These are phyloP conservation scores for Alternaria consortialis DNA, from an alignment of 2,329 filamentous ascomycete species.

Conservation along the genomic window DNA sequence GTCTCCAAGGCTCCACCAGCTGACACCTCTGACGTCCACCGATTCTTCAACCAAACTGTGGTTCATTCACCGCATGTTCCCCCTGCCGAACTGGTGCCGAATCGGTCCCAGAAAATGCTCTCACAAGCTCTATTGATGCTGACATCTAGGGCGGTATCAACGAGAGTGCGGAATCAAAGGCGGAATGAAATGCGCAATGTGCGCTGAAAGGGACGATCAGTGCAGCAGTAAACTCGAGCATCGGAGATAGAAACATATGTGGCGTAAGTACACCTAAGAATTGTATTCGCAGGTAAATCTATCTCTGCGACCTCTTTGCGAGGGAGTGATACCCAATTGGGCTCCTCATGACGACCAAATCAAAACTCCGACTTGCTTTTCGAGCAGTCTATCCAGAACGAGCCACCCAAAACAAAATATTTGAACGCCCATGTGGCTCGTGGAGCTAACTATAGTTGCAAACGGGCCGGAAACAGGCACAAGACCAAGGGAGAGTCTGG, in stretches of 20 bases:
- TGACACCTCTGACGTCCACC: conserved; percentile 9
- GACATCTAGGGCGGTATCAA: background rate
- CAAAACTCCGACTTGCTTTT: conserved; percentile 13
- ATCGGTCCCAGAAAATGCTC: background rate
- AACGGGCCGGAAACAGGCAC: conserved; percentile 15
- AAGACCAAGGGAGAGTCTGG: conserved; percentile 8
- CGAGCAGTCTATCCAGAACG: conserved; percentile 2
- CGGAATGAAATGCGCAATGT: background rate
- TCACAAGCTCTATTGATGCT: background rate
- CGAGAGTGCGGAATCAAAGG: background rate
- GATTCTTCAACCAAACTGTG: conserved; percentile 12
- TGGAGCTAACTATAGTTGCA: conserved; percentile 26
- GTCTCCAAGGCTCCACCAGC: conserved; percentile 5
- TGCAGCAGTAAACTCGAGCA: background rate
- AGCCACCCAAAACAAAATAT: conserved; percentile 12
- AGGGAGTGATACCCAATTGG: background rate
- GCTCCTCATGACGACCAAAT: background rate
- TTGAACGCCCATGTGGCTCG: conserved; percentile 29
- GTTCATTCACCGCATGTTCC: conserved; percentile 21
- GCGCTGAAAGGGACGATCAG: background rate
- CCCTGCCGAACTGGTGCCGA: conserved; percentile 11
- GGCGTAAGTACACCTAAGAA: background rate
- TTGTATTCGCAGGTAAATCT: conserved; percentile 10
- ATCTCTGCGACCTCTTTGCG: conserved; percentile 6
- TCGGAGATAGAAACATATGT: background rate